These are phyloP conservation scores for Phytophthora brassicae DNA, from an alignment of 352 stramenopile genomes.

Conservation along the genomic window DNA sequence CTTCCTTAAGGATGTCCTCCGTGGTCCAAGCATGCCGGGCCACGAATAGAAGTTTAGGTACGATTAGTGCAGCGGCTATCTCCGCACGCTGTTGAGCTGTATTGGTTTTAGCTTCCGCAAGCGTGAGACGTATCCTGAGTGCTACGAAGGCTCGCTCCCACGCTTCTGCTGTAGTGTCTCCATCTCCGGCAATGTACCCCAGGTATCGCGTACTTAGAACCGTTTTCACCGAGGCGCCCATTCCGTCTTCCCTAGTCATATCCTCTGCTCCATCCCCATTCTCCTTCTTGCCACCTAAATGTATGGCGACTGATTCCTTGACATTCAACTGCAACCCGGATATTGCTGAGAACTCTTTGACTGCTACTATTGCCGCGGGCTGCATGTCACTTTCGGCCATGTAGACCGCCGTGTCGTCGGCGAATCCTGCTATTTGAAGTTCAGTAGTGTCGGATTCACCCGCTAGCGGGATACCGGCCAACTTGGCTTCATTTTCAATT, in stretches of 20 bases:
- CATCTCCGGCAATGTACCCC: neutral
- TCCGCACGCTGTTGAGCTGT: neutral
- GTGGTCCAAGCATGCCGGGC: neutral
- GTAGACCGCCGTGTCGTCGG: constrained; percentile 7
- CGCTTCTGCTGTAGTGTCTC: neutral
- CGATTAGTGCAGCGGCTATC: neutral
- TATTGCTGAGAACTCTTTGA: neutral
- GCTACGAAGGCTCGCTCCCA: neutral
- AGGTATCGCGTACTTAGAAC: neutral
- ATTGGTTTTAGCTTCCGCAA: constrained; percentile 2
- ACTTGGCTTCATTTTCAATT: no score
- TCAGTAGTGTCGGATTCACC: neutral
- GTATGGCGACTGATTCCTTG: neutral
- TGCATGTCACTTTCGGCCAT: neutral
- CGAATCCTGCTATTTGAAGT: constrained; percentile 2
- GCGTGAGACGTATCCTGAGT: neutral
- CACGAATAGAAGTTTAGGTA: constrained; percentile 1
- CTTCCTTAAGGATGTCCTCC: neutral
- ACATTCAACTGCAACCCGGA: constrained; percentile 2
- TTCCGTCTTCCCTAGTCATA: no score
- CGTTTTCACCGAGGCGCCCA: no score
- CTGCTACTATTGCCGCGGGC: neutral
- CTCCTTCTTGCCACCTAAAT: neutral
- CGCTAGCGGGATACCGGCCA: neutral
- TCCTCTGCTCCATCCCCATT: neutral